Conservation (phyloP, 305 asterid species). For the Solanum hybrid region DNA sequence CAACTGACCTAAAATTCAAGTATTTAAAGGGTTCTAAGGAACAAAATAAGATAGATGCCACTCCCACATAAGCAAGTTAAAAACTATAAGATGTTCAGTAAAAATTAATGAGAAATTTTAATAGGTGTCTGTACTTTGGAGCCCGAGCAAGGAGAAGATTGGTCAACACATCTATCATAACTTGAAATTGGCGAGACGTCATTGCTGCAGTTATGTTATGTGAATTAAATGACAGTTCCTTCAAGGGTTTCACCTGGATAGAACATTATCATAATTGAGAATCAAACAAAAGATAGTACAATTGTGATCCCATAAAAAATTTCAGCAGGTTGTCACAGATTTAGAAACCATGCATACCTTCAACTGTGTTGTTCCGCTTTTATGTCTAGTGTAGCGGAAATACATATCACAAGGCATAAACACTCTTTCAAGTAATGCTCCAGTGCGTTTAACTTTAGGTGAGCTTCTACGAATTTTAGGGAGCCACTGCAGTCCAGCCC, state of each 20-base stretch:
- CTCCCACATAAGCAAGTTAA: neutral
- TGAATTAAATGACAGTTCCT: slow-evolving; percentile 94
- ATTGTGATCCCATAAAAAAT: neutral
- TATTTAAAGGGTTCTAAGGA: neutral
- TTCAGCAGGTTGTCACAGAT: neutral
- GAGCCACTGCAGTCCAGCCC: slow-evolving; percentile 99
- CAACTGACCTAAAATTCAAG: neutral
- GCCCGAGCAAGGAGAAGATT: slow-evolving; percentile 98
- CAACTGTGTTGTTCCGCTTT: slow-evolving; percentile 89
- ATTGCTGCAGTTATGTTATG: slow-evolving; percentile 88
- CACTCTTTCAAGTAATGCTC: slow-evolving; percentile 95
- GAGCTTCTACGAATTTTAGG: slow-evolving; percentile 95
- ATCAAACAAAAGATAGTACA: neutral
- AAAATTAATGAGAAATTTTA: neutral
- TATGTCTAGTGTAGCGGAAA: slow-evolving; percentile 91
- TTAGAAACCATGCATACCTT: slow-evolving; percentile 47
- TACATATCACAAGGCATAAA: slow-evolving; percentile 99
- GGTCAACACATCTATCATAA: slow-evolving; percentile 99
- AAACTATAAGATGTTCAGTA: neutral
- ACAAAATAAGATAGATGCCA: neutral
- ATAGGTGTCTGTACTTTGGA: slow-evolving; percentile 63
- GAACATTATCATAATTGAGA: neutral
- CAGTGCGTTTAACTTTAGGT: slow-evolving; percentile 97
- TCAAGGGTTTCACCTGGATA: slow-evolving; percentile 96
- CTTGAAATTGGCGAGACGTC: slow-evolving; percentile 99